Percentiles rank a stretch among this genome's conserved stretches.
Evolutionary conservation across 305 asterid species (phyloP).

Genomic region (Coffea humblotiana): DNA sequence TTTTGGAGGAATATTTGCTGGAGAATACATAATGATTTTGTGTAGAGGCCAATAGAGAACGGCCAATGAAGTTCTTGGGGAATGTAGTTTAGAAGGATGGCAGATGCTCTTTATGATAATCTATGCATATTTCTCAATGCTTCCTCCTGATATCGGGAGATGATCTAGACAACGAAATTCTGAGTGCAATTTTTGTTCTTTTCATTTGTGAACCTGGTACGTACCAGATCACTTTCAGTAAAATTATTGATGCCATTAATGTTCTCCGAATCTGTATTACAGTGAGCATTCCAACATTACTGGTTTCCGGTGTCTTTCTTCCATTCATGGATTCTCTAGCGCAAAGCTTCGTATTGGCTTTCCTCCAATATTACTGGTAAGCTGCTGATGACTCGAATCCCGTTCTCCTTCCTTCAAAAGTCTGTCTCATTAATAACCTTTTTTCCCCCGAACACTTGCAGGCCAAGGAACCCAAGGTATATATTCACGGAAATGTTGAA

Average conservation of each 20-base stretch:
- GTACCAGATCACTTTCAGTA: neutral
- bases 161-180: neutral
- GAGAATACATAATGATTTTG: neutral
- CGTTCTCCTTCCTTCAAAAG: neutral
- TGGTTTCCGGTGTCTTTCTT: conserved; percentile 74
- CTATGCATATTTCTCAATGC: neutral
- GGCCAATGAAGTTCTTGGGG: neutral
- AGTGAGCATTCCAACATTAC: conserved; percentile 67
- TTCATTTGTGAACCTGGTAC: neutral
- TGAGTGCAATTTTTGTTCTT: neutral
- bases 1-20: neutral
- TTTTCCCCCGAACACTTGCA: conserved; percentile 21
- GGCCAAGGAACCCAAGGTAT: conserved; percentile 68
- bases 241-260: neutral
- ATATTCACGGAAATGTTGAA: conserved; percentile 58
- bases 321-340: conserved; percentile 64
- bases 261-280: conserved; percentile 23
- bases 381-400: conserved; percentile 1
- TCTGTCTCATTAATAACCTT: neutral
- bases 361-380: conserved; percentile 77
- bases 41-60: neutral
- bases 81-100: neutral
- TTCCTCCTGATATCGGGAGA: neutral
- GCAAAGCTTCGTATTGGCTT: conserved; percentile 48
- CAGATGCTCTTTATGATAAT: neutral